Percentiles rank a stretch among this genome's conserved stretches.
Evolutionary conservation across 1,139 yeast species (phyloP).

Genomic region (Yamadazyma atmosphaerica): DNA sequence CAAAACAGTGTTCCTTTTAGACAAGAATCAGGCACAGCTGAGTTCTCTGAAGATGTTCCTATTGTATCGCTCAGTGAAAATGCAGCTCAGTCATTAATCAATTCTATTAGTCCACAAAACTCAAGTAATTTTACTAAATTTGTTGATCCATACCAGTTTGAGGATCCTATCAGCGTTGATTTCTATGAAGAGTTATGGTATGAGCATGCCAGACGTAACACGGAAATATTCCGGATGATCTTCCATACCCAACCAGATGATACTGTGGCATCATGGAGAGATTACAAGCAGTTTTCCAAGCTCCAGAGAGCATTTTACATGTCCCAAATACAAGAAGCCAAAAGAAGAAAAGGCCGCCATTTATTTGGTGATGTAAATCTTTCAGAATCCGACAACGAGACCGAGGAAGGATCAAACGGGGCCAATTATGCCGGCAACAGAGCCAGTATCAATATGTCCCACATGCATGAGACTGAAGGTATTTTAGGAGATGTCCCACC

Average conservation of each 20-base stretch:
- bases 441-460: constrained; percentile 21
- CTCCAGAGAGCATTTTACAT: constrained; percentile 55
- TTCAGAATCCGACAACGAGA: constrained; percentile 15
- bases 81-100: constrained; percentile 46
- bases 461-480: constrained; percentile 32
- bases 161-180: constrained; percentile 76
- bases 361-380: constrained; percentile 12
- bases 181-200: constrained; percentile 91
- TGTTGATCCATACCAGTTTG: constrained; percentile 84
- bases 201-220: constrained; percentile 80
- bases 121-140: constrained; percentile 42
- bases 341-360: constrained; percentile 22
- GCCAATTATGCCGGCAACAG: constrained; percentile 2
- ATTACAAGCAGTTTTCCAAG: constrained; percentile 70
- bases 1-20: background rate
- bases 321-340: constrained; percentile 47
- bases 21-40: constrained; percentile 10
- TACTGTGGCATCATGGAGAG: constrained; percentile 82
- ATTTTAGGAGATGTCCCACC: constrained; percentile 43
- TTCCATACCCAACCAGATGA: constrained; percentile 97
- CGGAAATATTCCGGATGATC: constrained; percentile 75
- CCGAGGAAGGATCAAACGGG: constrained; percentile 11
- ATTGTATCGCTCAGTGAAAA: constrained; percentile 48
- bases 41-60: constrained; percentile 37
- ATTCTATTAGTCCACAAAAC: constrained; percentile 32